Percentiles rank a stretch among this genome's conserved stretches.
These are phyloP conservation scores for Talaromyces stipitatus DNA, from an alignment of 495 filamentous ascomycete species.

Conservation along the genomic window DNA sequence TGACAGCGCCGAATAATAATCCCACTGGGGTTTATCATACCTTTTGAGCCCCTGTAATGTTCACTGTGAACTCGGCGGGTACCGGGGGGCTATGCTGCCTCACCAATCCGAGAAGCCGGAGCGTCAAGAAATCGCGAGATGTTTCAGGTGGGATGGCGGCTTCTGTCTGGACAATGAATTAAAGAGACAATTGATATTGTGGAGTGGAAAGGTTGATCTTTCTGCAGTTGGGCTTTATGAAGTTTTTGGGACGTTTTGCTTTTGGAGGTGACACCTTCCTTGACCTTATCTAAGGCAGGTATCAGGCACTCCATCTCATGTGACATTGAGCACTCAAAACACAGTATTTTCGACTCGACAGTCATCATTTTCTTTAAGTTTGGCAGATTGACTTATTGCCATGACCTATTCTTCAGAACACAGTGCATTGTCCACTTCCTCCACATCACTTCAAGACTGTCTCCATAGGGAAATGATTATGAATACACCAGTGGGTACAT, in stretches of 20 bases:
- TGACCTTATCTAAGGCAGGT: neutral
- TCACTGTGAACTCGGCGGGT: neutral
- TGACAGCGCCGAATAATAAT: neutral
- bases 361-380: no score
- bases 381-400: no score
- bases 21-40: neutral
- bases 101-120: constrained; percentile 2
- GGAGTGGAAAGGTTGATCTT: neutral
- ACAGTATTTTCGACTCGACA: no score
- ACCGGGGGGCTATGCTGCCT: constrained; percentile 3
- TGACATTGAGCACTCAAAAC: neutral
- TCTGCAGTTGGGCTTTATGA: neutral
- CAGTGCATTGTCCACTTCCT: no score
- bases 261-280: neutral
- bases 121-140: neutral
- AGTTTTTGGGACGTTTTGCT: neutral
- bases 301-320: neutral
- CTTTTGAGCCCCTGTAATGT: neutral
- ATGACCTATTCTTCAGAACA: no score
- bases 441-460: no score
- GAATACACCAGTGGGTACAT: no score
- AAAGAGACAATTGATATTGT: neutral
- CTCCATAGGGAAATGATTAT: no score
- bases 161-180: neutral
- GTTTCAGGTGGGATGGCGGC: neutral